Conservation (phyloP, 1,284 basidiomycete species). For the Neotropicomus parvogracilis region DNA sequence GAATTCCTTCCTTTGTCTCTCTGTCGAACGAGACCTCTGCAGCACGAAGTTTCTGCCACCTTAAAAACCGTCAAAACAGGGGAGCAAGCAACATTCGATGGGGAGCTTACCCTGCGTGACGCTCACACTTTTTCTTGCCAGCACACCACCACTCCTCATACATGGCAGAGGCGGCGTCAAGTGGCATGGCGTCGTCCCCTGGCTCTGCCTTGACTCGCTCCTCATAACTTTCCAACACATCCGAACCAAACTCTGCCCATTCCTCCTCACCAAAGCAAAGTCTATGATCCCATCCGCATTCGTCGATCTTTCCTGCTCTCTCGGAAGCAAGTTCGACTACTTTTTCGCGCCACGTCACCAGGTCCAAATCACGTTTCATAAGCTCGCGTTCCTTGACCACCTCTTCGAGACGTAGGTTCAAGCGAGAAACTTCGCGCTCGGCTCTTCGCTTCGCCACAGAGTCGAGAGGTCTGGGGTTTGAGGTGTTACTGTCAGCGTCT, state of each 20-base stretch:
- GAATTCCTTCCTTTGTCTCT: conserved; percentile 59
- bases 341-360: conserved; percentile 62
- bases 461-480: conserved; percentile 7
- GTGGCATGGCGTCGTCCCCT: conserved; percentile 32
- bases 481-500: conserved; percentile 17
- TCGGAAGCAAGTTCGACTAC: conserved; percentile 61
- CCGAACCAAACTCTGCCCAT: conserved; percentile 60
- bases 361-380: conserved; percentile 63
- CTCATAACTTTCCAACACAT: conserved; percentile 66
- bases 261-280: conserved; percentile 77
- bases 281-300: conserved; percentile 82
- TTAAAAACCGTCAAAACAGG: conserved; percentile 30
- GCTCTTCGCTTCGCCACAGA: conserved; percentile 38
- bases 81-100: conserved; percentile 5
- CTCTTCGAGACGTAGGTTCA: conserved; percentile 50
- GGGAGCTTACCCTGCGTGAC: conserved; percentile 64
- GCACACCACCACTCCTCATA: conserved; percentile 70
- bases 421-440: conserved; percentile 50
- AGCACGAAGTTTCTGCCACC: conserved; percentile 75
- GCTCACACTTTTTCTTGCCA: conserved; percentile 69
- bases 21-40: conserved; percentile 71
- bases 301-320: conserved; percentile 53
- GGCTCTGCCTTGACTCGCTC: conserved; percentile 30
- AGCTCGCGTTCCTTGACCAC: conserved; percentile 58
- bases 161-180: conserved; percentile 37